Evolutionary conservation across 345 rosid genomes (phyloP).

Genomic region (Aurinia saxatilis): DNA sequence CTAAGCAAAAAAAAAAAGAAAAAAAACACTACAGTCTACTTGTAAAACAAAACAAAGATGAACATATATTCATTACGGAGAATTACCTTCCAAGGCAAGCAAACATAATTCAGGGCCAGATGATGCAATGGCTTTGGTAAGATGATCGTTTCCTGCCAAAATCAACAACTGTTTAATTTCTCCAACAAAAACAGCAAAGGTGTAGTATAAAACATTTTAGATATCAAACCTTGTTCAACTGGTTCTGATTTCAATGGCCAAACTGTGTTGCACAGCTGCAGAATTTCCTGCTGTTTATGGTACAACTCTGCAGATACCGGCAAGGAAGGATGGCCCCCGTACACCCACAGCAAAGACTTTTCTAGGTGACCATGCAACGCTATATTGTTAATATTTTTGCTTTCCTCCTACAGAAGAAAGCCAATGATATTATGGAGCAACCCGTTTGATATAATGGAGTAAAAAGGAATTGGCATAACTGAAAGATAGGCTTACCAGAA

Average conservation of each 20-base stretch:
- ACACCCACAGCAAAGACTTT: slow-evolving; percentile 76
- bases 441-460: not conserved
- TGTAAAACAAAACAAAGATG: not conserved
- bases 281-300: slow-evolving; percentile 46
- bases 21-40: not conserved
- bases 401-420: slow-evolving; percentile 38
- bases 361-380: slow-evolving; percentile 38
- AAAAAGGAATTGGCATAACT: not conserved
- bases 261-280: slow-evolving; percentile 47
- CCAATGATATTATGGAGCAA: slow-evolving; percentile 15
- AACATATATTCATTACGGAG: not conserved
- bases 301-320: slow-evolving; percentile 54
- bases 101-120: slow-evolving; percentile 48
- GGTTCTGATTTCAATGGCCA: slow-evolving; percentile 45
- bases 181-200: slow-evolving; percentile 9
- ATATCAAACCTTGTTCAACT: slow-evolving; percentile 43
- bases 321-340: slow-evolving; percentile 82
- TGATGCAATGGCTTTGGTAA: slow-evolving; percentile 38
- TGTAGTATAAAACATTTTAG: slow-evolving; percentile 4
- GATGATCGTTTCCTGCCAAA: slow-evolving; percentile 37
- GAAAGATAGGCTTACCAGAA: slow-evolving; percentile 44
- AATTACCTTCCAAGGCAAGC: slow-evolving; percentile 73
- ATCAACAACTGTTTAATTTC: slow-evolving; percentile 10
- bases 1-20: not conserved
- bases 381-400: slow-evolving; percentile 40